These are phyloP conservation scores for Earliella scabrosa DNA, from an alignment of 1,284 basidiomycete genomes.

Conservation along the genomic window DNA sequence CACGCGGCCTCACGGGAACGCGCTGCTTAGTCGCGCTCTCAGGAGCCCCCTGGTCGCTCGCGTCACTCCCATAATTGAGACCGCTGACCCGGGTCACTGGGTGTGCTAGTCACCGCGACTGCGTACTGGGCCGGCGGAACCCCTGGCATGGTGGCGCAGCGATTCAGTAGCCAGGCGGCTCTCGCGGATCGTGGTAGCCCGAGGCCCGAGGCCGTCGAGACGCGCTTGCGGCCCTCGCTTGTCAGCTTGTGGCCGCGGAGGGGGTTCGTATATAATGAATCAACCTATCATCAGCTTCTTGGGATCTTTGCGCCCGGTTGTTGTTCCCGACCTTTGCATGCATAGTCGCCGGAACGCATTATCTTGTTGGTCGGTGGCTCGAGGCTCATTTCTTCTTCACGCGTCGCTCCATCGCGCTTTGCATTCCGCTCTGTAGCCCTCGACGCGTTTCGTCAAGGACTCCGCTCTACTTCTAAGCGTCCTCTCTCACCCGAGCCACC, in stretches of 20 bases:
- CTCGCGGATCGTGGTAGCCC: background rate
- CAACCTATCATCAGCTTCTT: slow-evolving; percentile 12
- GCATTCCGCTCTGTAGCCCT: background rate
- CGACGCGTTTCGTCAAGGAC: background rate
- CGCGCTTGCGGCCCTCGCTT: slow-evolving; percentile 9
- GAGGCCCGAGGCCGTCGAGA: slow-evolving; percentile 1
- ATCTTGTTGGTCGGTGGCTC: background rate
- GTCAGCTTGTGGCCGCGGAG: slow-evolving; percentile 5
- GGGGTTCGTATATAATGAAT: slow-evolving; percentile 17
- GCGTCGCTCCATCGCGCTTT: background rate
- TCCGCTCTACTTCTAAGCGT: background rate
- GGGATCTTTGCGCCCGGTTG: background rate
- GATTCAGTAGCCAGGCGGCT: background rate
- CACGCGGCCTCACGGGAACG: slow-evolving; percentile 6
- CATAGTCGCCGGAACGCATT: background rate
- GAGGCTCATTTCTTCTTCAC: too few relatives aligned
- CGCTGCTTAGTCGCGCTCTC: background rate
- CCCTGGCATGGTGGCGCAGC: background rate
- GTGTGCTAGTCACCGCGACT: background rate
- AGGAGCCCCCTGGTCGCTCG: background rate
- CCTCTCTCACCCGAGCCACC: background rate
- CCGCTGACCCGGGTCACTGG: background rate
- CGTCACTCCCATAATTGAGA: background rate
- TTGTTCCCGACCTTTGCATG: background rate
- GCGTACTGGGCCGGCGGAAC: background rate